Conservation (phyloP, 2,329 filamentous ascomycete species). For the Mariannaea sp. region DNA sequence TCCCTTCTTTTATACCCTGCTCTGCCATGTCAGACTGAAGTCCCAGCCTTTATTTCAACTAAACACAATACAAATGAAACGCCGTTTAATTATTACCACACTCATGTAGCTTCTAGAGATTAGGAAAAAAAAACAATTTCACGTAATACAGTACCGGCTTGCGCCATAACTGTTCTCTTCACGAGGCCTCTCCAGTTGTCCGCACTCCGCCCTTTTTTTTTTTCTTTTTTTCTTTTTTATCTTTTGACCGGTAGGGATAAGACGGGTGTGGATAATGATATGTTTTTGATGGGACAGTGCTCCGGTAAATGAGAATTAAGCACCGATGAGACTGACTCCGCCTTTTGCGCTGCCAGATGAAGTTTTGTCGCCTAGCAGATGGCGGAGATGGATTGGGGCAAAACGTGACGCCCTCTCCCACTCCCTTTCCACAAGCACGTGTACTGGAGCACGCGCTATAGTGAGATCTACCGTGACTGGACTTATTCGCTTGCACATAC, state of each 20-base stretch:
- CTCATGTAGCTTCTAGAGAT: too few relatives aligned
- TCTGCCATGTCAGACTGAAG: not conserved
- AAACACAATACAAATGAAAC: too few relatives aligned
- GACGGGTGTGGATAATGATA: not conserved
- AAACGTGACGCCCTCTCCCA: not conserved
- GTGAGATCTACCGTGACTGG: not conserved
- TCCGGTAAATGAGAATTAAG: not conserved
- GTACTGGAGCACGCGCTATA: not conserved
- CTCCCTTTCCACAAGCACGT: too few relatives aligned
- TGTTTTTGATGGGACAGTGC: not conserved
- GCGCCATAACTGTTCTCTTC: too few relatives aligned
- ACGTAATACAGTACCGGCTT: too few relatives aligned
- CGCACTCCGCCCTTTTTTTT: not conserved
- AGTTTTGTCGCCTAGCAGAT: not conserved
- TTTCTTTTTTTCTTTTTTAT: too few relatives aligned
- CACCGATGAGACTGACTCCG: slow-evolving; percentile 3
- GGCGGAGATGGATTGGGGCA: slow-evolving; percentile 5
- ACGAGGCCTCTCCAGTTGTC: not conserved
- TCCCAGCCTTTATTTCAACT: too few relatives aligned
- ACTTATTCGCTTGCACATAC: not conserved
- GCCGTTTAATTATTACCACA: too few relatives aligned
- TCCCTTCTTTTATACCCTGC: not conserved
- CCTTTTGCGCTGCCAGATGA: slow-evolving; percentile 16
- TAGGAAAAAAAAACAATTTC: too few relatives aligned
- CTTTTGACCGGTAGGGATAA: not conserved